A percentile compares a stretch with the other conserved stretches of the same genome.
These are phyloP conservation scores for Neofusicoccum umdonicola DNA, from an alignment of 2,329 filamentous ascomycete species.

Conservation along the genomic window DNA sequence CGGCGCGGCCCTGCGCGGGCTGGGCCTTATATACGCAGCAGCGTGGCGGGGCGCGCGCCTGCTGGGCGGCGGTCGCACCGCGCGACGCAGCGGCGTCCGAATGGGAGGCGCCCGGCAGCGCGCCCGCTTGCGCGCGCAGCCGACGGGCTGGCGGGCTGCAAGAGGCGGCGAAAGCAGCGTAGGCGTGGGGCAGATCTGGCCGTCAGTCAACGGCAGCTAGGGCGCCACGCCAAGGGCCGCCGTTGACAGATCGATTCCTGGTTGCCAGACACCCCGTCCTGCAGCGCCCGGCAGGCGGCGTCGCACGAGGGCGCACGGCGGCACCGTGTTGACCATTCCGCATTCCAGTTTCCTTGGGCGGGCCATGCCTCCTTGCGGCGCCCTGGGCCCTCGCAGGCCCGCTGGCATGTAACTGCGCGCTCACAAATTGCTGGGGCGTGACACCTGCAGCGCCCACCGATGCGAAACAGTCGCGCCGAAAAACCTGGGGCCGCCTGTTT, in stretches of 20 bases:
- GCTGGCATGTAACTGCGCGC: constrained; percentile 12
- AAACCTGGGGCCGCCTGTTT: constrained; percentile 12
- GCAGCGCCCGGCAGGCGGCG: constrained; percentile 14
- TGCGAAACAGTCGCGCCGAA: constrained; percentile 16
- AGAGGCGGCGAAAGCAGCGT: constrained; percentile 14
- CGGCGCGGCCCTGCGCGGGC: background rate
- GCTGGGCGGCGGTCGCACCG: background rate
- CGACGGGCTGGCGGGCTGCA: constrained; percentile 1
- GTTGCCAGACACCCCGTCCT: constrained; percentile 15
- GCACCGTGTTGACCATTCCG: constrained; percentile 18
- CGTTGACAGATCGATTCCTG: constrained; percentile 20
- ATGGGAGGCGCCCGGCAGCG: constrained; percentile 3
- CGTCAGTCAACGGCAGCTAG: constrained; percentile 18
- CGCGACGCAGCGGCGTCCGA: constrained; percentile 8
- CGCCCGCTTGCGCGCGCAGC: background rate
- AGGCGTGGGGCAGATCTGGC: constrained; percentile 4
- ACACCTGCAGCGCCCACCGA: constrained; percentile 13
- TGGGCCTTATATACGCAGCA: background rate
- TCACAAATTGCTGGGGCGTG: constrained; percentile 14
- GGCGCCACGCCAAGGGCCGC: constrained; percentile 9
- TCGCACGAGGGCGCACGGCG: constrained; percentile 14
- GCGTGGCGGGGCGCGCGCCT: background rate
- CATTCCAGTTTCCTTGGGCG: constrained; percentile 13
- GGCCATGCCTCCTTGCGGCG: constrained; percentile 7
- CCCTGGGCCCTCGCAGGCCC: constrained; percentile 5